Evolutionary conservation across 441 rosid species (phyloP).

Genomic region (Rhodomyrtus psidioides): DNA sequence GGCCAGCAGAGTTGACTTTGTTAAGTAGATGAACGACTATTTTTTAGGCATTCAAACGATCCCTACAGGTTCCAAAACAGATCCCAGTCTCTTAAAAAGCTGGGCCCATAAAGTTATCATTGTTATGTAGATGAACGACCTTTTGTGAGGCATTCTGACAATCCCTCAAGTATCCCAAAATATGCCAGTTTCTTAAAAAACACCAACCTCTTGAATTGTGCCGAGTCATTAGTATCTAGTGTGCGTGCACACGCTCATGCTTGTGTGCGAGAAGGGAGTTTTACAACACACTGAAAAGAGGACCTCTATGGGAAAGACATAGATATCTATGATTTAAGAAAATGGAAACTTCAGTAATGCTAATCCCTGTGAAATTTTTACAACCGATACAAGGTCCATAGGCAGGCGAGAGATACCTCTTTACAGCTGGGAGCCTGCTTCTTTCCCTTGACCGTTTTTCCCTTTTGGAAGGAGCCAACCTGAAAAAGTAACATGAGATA

Average conservation of each 20-base stretch:
- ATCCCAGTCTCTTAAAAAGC: not conserved
- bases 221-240: not conserved
- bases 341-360: not conserved
- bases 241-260: not conserved
- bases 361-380: not conserved
- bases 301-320: not conserved
- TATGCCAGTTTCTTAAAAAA: not conserved
- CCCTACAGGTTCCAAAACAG: not conserved
- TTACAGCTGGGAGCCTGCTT: slow-evolving; percentile 58
- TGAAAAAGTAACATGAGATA: slow-evolving; percentile 5
- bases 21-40: not conserved
- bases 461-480: slow-evolving; percentile 83
- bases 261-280: not conserved
- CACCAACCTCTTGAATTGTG: not conserved
- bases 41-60: not conserved
- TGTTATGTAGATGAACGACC: not conserved
- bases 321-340: not conserved
- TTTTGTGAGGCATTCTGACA: not conserved
- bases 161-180: not conserved
- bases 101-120: not conserved
- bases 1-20: not conserved
- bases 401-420: slow-evolving; percentile 40
- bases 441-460: slow-evolving; percentile 69
- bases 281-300: not conserved
- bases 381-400: not conserved